Percentiles rank a stretch among this genome's conserved stretches.
Conservation (phyloP, 2,329 filamentous ascomycete species). For the Didymella pomorum region DNA sequence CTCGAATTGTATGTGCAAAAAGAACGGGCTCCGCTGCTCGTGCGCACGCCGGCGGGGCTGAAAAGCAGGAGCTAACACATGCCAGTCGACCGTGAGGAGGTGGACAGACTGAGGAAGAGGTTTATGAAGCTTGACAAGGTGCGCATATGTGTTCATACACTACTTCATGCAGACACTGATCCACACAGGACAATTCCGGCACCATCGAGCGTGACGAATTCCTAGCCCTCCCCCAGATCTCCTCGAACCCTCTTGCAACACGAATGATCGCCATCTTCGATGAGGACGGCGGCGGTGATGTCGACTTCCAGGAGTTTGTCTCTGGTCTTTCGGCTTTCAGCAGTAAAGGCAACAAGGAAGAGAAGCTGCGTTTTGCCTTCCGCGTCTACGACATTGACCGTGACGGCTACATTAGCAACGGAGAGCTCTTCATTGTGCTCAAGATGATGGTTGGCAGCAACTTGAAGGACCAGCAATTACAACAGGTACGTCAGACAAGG, state of each 20-base stretch:
- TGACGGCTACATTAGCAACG: constrained; percentile 98
- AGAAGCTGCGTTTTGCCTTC: constrained; percentile 97
- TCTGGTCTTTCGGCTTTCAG: constrained; percentile 94
- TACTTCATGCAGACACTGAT: not conserved
- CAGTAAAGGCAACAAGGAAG: constrained; percentile 98
- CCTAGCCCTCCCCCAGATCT: constrained; percentile 94
- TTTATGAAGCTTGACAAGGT: constrained; percentile 99
- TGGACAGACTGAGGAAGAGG: constrained; percentile 91
- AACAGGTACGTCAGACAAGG: constrained; percentile 66
- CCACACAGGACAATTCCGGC: constrained; percentile 85
- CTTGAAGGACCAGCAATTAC: constrained; percentile 96
- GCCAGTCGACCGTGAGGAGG: constrained; percentile 93
- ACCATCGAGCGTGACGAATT: constrained; percentile 99
- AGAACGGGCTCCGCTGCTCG: constrained; percentile 25
- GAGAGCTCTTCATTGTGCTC: constrained; percentile 97
- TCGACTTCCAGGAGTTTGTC: constrained; percentile 99
- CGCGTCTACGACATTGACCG: constrained; percentile 99
- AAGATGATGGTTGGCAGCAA: constrained; percentile 99
- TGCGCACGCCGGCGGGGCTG: constrained; percentile 39
- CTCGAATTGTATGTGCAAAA: constrained; percentile 80
- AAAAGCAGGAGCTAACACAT: constrained; percentile 37
- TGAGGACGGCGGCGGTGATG: constrained; percentile 95
- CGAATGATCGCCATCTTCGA: constrained; percentile 99
- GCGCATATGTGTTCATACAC: constrained; percentile 35
- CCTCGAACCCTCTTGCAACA: constrained; percentile 95